Evolutionary conservation across 805 yeast species (phyloP).

Genomic region (Suhomyces sp.): DNA sequence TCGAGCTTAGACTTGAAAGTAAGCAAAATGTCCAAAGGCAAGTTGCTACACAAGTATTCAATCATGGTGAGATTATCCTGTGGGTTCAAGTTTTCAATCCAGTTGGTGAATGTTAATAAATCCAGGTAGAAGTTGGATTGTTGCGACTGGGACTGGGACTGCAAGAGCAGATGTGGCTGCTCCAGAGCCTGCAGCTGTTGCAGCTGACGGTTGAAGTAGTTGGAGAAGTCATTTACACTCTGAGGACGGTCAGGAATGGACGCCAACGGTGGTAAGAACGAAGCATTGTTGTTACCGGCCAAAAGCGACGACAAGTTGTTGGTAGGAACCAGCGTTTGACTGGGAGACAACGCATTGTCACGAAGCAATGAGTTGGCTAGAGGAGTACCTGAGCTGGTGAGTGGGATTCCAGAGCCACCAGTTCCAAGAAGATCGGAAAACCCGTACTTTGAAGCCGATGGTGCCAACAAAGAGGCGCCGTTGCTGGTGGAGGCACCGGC

Average conservation of each 20-base stretch:
- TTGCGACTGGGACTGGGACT: conserved; percentile 4
- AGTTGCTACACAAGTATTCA: conserved; percentile 49
- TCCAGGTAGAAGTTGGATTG: conserved; percentile 46
- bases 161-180: conserved; percentile 1
- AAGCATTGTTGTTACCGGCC: conserved; percentile 11
- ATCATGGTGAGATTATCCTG: conserved; percentile 52
- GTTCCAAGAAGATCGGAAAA: conserved; percentile 6
- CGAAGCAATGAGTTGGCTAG: conserved; percentile 14
- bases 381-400: conserved; percentile 5
- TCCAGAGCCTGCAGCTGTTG: conserved; percentile 12
- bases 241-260: conserved; percentile 40
- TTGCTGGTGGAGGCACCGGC: conserved; percentile 3
- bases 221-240: conserved; percentile 38
- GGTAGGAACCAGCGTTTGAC: conserved; percentile 12
- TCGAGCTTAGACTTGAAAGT: conserved; percentile 50
- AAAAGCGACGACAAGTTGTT: conserved; percentile 26
- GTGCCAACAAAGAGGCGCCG: conserved; percentile 14
- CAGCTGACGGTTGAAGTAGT: conserved; percentile 17
- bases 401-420: conserved; percentile 5
- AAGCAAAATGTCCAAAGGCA: conserved; percentile 51
- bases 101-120: conserved; percentile 46
- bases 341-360: conserved; percentile 22
- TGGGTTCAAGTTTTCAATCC: conserved; percentile 51
- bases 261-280: conserved; percentile 28
- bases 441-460: conserved; percentile 12